A percentile compares a stretch with the other conserved stretches of the same genome.
Conservation (phyloP, 164 flowering plant species). For the Vitis rotundifolia region DNA sequence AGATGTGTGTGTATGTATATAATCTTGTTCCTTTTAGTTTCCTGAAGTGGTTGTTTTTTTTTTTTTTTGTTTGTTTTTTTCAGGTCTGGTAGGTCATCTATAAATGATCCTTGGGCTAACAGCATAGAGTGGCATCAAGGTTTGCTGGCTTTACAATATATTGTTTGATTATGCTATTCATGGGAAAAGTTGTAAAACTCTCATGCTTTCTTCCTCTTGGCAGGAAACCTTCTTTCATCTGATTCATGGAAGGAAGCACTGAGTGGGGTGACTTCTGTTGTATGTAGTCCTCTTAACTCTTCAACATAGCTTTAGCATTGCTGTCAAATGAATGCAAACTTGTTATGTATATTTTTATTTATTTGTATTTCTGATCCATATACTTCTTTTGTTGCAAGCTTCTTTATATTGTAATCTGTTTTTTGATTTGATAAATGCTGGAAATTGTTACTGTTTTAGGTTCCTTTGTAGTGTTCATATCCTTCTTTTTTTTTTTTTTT, state of each 20-base stretch:
- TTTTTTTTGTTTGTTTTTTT: constrained; percentile 6
- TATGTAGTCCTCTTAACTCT: constrained; percentile 33
- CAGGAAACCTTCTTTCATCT: constrained; percentile 75
- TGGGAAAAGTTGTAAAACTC: neutral
- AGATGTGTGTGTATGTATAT: neutral
- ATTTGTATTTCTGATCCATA: too few relatives aligned
- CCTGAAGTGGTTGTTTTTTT: neutral
- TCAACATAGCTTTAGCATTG: neutral
- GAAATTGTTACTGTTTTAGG: too few relatives aligned
- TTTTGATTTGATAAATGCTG: too few relatives aligned
- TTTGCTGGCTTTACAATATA: constrained; percentile 12
- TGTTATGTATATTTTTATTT: too few relatives aligned
- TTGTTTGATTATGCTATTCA: neutral
- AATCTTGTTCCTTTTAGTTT: neutral
- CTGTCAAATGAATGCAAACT: neutral
- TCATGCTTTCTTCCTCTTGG: constrained; percentile 5
- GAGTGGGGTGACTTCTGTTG: constrained; percentile 80
- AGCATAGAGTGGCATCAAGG: constrained; percentile 84
- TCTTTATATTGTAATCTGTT: too few relatives aligned
- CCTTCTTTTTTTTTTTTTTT: too few relatives aligned
- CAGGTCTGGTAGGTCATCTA: constrained; percentile 81
- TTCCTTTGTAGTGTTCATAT: too few relatives aligned
- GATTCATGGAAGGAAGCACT: constrained; percentile 78
- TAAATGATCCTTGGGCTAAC: constrained; percentile 78
- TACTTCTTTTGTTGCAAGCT: too few relatives aligned